Base-by-base conservation (phyloP, 768 basidiomycete species). In the Pleurotus sapidus region DNA sequence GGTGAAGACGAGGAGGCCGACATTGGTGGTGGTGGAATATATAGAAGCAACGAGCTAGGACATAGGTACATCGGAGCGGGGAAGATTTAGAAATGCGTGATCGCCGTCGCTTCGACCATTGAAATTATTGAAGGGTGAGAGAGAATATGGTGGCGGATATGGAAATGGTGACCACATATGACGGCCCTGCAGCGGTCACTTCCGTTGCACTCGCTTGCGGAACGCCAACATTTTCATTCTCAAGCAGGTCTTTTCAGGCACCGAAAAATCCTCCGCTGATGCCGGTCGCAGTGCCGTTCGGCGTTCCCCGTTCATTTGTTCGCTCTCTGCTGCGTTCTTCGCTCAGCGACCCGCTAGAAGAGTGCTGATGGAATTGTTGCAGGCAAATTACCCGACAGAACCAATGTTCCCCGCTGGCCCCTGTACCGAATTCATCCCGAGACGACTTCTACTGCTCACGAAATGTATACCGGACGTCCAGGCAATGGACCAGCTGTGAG, bases 11-110 rank as follows among this genome's bases (percentile, higher is more conserved):
- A 50, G n/a, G 42, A 23, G 20, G 49, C n/a, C 11, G 49, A 2
- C 49, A 50, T 48, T 47, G 61, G 51, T 46, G 53, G 49, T 42
- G 43, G 39, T 11, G 55, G 57, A 48, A 51, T 43, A 57, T 63
- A 59, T 63, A 60, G 61, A 61, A 61, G 58, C 56, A 39, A 50
- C 57, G 59, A 59, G 57, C 47, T 58, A 18, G 23, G 47, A 49
- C 45, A 25, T 15, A 59, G 53, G 48, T 42, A 50, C 49, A 50
- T 50, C 49, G 49, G 49, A 50, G 49, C 30, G 49, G 49, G 49
- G 20, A 50, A 45, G 42, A 50, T 11, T 38, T 25, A 25, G 25
- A 20, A 50, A 50, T 50, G 37, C 37, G 49, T 50, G 49, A 50
- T 50, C 49, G 49, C 49, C 49, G 49, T 34, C 27, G 49, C 30